Conservation (phyloP, 345 rosid species). For the Erucastrum elatum region DNA sequence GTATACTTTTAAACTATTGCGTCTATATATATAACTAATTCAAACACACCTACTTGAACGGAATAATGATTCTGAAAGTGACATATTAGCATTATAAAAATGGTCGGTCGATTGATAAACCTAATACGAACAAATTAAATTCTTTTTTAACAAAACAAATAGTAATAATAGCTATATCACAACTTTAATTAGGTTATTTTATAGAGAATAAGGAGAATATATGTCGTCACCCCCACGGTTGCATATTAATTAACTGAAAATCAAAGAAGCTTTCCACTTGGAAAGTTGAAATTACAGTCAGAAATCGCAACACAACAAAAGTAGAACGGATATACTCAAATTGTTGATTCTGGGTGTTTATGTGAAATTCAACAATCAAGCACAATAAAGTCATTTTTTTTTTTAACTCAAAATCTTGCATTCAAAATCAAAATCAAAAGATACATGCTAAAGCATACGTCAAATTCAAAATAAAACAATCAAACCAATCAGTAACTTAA, state of each 20-base stretch:
- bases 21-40: slow-evolving; percentile 1
- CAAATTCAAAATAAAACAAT: too few relatives aligned
- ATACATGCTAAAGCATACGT: too few relatives aligned
- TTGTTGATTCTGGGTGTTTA: neutral
- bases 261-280: slow-evolving; percentile 19
- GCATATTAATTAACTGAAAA: slow-evolving; percentile 20
- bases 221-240: slow-evolving; percentile 37
- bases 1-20: slow-evolving; percentile 5
- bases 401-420: too few relatives aligned
- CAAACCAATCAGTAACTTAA: too few relatives aligned
- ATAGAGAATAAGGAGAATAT: slow-evolving; percentile 17
- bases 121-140: slow-evolving; percentile 31
- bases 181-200: neutral
- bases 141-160: slow-evolving; percentile 11
- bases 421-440: too few relatives aligned
- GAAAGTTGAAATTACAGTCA: slow-evolving; percentile 16
- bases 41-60: slow-evolving; percentile 22
- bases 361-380: slow-evolving; percentile 3
- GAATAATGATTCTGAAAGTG: slow-evolving; percentile 34
- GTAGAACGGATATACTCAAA: neutral
- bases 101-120: slow-evolving; percentile 13
- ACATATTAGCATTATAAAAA: slow-evolving; percentile 25
- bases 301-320: slow-evolving; percentile 14
- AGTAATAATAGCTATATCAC: neutral
- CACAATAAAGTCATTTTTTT: neutral